phyloP scores from a whole-genome alignment of 2,329 filamentous ascomycete species.

The Sclerotinia minor region DNA sequence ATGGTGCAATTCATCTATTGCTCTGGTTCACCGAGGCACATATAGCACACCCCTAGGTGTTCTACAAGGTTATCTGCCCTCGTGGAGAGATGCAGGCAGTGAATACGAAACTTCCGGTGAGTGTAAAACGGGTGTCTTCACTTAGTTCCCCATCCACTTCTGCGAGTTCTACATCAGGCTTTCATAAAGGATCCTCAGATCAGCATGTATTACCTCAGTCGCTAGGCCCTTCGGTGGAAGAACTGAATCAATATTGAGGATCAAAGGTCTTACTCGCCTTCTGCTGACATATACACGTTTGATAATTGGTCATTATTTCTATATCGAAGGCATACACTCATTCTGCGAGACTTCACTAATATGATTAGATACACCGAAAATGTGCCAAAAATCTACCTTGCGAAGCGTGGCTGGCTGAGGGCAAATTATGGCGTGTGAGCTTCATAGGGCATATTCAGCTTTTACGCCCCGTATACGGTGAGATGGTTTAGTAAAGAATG shows the following conservation, averaged over 20 bases:
- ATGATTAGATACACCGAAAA: slow-evolving; percentile 9
- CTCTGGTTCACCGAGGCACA: not conserved
- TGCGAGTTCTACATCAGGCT: not conserved
- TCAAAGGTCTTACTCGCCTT: not conserved
- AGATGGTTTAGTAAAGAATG: not conserved
- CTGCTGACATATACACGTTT: not conserved
- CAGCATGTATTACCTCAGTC: not conserved
- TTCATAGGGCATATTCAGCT: not conserved
- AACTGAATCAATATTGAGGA: not conserved
- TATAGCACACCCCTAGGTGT: not conserved
- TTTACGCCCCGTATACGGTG: not conserved
- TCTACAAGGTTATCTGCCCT: not conserved
- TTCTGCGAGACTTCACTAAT: not conserved
- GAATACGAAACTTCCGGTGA: not conserved
- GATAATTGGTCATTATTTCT: not conserved
- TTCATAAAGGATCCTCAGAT: not conserved
- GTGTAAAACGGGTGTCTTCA: too few relatives aligned
- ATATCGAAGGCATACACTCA: not conserved
- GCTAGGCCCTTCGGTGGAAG: not conserved
- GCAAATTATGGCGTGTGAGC: not conserved
- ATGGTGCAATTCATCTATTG: not conserved
- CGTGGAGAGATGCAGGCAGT: not conserved
- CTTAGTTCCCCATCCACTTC: too few relatives aligned
- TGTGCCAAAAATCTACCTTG: not conserved
- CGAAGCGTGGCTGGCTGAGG: not conserved